A percentile compares a stretch with the other conserved stretches of the same genome.
Evolutionary conservation across 805 yeast genomes (phyloP).

Genomic region (Tetrapisispora iriomotensis): DNA sequence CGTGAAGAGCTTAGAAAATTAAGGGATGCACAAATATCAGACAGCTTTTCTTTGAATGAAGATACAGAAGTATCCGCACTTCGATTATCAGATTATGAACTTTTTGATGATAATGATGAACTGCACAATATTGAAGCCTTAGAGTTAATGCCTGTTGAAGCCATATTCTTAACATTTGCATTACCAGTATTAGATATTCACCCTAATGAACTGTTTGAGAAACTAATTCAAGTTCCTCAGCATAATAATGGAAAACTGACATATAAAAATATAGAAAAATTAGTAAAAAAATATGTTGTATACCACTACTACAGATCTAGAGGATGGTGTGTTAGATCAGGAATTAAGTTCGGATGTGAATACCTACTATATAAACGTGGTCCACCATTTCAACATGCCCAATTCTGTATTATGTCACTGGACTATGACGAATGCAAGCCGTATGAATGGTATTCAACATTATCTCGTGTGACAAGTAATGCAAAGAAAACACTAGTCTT

Average conservation of each 20-base stretch:
- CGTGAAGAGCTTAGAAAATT: constrained; percentile 24
- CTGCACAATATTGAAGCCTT: constrained; percentile 29
- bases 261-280: constrained; percentile 28
- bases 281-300: constrained; percentile 52
- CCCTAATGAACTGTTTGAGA: constrained; percentile 11
- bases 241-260: constrained; percentile 3
- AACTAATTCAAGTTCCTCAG: constrained; percentile 6
- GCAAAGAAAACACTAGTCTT: constrained; percentile 73
- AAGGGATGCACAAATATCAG: constrained; percentile 26
- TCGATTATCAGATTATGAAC: constrained; percentile 32
- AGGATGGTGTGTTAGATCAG: constrained; percentile 93
- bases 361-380: constrained; percentile 77
- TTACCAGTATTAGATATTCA: constrained; percentile 38
- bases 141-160: constrained; percentile 70
- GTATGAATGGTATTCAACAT: constrained; percentile 57
- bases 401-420: constrained; percentile 48
- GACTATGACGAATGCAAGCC: constrained; percentile 24
- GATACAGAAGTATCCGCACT: constrained; percentile 5
- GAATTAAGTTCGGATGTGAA: constrained; percentile 88
- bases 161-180: constrained; percentile 54
- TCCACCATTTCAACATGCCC: constrained; percentile 94
- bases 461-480: constrained; percentile 74
- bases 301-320: constrained; percentile 80
- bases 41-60: constrained; percentile 8
- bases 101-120: constrained; percentile 25